These are phyloP conservation scores for Fusarium paranaense DNA, from an alignment of 2,329 filamentous ascomycete genomes.

Conservation along the genomic window DNA sequence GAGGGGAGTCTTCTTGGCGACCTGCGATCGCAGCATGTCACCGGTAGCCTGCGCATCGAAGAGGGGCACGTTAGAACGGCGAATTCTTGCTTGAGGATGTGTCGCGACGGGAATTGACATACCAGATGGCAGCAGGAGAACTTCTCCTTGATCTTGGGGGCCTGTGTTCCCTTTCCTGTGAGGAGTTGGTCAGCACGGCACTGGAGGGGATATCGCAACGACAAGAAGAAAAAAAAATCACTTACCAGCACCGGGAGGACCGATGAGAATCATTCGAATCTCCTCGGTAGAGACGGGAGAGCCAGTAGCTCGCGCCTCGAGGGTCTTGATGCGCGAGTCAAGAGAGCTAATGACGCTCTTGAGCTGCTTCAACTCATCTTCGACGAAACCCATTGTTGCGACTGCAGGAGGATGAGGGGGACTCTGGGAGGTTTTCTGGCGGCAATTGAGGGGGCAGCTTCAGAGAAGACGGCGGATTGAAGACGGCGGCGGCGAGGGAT, in stretches of 20 bases:
- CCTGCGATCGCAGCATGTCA: slow-evolving; percentile 98
- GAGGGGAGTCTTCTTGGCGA: slow-evolving; percentile 95
- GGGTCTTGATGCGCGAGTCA: slow-evolving; percentile 85
- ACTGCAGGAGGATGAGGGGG: slow-evolving; percentile 21
- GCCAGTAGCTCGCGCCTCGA: slow-evolving; percentile 79
- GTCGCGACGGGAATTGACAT: slow-evolving; percentile 53
- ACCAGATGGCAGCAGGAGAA: slow-evolving; percentile 98
- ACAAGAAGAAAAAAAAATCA: slow-evolving; percentile 9
- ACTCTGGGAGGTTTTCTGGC: slow-evolving; percentile 32
- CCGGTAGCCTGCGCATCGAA: slow-evolving; percentile 80
- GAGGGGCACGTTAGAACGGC: slow-evolving; percentile 29
- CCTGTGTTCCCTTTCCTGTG: slow-evolving; percentile 97
- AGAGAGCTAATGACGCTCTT: slow-evolving; percentile 86
- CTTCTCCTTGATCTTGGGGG: slow-evolving; percentile 97
- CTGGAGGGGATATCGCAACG: neutral
- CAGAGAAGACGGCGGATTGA: slow-evolving; percentile 16
- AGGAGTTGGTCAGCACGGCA: slow-evolving; percentile 31
- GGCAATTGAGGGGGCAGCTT: slow-evolving; percentile 34
- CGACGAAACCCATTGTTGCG: slow-evolving; percentile 85
- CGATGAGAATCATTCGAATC: slow-evolving; percentile 97
- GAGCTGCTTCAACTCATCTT: slow-evolving; percentile 86
- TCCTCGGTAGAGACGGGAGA: slow-evolving; percentile 66
- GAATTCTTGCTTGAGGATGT: neutral
- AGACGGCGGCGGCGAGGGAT: slow-evolving; percentile 16
- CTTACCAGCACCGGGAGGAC: slow-evolving; percentile 95